Percentiles rank a stretch among this genome's conserved stretches.
Evolutionary conservation across 139 green algal genomes (phyloP).

Genomic region (Micractinium conductrix): DNA sequence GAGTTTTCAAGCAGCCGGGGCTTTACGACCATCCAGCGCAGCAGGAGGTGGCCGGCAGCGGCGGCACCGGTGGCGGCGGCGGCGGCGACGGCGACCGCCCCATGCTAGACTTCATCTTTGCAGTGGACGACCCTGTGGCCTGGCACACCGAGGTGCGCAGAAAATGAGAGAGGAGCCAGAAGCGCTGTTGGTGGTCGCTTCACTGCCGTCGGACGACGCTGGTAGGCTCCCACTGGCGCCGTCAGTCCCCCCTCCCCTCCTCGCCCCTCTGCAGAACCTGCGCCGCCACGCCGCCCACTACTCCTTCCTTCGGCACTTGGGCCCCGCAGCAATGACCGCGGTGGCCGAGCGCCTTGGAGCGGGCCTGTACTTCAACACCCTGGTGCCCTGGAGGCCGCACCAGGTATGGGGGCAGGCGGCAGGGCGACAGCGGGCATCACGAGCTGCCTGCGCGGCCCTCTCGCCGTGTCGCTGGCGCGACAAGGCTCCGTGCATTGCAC

Average conservation of each 20-base stretch:
- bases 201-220: too few relatives aligned
- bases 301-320: constrained; percentile 62
- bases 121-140: constrained; percentile 64
- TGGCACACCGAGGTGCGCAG: constrained; percentile 76
- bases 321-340: constrained; percentile 48
- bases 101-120: constrained; percentile 89
- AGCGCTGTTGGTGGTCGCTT: neutral
- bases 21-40: constrained; percentile 56
- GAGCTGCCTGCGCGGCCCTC: too few relatives aligned
- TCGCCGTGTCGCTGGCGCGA: too few relatives aligned
- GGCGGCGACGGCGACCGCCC: constrained; percentile 31
- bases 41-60: neutral
- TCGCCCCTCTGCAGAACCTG: constrained; percentile 69
- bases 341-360: constrained; percentile 38
- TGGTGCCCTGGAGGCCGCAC: constrained; percentile 41
- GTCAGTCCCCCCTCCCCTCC: too few relatives aligned
- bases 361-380: constrained; percentile 54
- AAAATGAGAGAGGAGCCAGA: neutral
- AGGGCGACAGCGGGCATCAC: too few relatives aligned
- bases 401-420: neutral
- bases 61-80: neutral
- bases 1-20: constrained; percentile 80
- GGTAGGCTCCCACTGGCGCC: too few relatives aligned
- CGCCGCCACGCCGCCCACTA: constrained; percentile 75
- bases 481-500: too few relatives aligned